Percentiles rank a stretch among this genome's conserved stretches.
Evolutionary conservation across 1,139 yeast genomes (phyloP).

Genomic region (Geotrichum fermentans): DNA sequence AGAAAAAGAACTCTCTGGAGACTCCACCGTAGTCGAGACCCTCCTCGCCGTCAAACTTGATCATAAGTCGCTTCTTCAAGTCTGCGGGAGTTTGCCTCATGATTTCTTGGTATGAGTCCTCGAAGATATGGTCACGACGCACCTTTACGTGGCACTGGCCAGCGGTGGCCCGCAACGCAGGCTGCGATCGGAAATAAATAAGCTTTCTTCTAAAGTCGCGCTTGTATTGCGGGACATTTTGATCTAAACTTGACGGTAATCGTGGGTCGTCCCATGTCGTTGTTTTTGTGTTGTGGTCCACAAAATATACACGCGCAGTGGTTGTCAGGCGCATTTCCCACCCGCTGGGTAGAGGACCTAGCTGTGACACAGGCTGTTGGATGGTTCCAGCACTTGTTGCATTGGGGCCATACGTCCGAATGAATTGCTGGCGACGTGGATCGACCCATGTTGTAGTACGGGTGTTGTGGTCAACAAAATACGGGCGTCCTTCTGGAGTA

Average conservation of each 20-base stretch:
- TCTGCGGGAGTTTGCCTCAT: conserved; percentile 99
- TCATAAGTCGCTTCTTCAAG: conserved; percentile 94
- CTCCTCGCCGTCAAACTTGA: conserved; percentile 98
- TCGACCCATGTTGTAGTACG: conserved; percentile 99
- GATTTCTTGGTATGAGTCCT: conserved; percentile 95
- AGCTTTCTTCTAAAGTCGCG: conserved; percentile 98
- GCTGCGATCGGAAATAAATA: conserved; percentile 95
- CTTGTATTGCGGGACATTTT: conserved; percentile 97
- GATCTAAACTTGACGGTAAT: conserved; percentile 92
- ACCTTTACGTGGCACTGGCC: conserved; percentile 99
- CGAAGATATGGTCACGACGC: conserved; percentile 92
- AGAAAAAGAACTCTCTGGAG: conserved; percentile 93
- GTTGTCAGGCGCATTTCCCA: conserved; percentile 99
- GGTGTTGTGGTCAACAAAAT: conserved; percentile 96
- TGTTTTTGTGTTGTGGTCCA: conserved; percentile 96
- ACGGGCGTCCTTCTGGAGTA: conserved; percentile 97
- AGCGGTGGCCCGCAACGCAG: conserved; percentile 92
- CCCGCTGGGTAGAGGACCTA: conserved; percentile 96
- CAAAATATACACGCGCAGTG: conserved; percentile 96
- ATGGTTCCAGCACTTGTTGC: conserved; percentile 22
- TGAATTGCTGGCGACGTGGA: conserved; percentile 97
- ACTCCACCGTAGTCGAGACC: conserved; percentile 99
- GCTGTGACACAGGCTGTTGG: conserved; percentile 88
- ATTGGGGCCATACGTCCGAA: conserved; percentile 70
- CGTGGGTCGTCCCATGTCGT: conserved; percentile 99